These are phyloP conservation scores for Diplodia corticola DNA, from an alignment of 2,329 filamentous ascomycete genomes.

Conservation along the genomic window DNA sequence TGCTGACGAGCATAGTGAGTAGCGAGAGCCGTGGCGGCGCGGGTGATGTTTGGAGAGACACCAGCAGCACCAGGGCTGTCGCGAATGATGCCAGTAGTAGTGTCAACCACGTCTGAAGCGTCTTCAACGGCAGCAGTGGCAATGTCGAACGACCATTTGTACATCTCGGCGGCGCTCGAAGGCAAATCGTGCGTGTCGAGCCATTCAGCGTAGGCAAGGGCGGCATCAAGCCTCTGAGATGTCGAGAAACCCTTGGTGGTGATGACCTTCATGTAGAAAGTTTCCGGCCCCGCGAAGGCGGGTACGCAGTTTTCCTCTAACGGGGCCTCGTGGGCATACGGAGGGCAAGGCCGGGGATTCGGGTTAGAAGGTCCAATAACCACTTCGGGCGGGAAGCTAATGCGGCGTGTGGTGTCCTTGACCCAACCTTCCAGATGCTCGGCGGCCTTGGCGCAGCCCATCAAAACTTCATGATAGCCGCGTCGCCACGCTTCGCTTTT, in stretches of 20 bases:
- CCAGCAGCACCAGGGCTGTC: conserved; percentile 3
- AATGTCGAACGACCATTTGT: conserved; percentile 73
- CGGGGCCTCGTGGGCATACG: conserved; percentile 62
- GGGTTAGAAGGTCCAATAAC: conserved; percentile 84
- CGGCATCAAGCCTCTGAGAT: conserved; percentile 78
- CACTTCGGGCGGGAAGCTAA: conserved; percentile 70
- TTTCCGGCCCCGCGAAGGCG: conserved; percentile 69
- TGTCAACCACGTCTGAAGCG: conserved; percentile 56
- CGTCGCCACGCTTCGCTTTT: conserved; percentile 84
- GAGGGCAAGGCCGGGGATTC: conserved; percentile 69
- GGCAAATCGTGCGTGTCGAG: conserved; percentile 72
- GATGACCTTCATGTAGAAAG: conserved; percentile 78
- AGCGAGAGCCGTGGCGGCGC: conserved; percentile 73
- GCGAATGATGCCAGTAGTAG: conserved; percentile 58
- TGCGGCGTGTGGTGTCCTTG: conserved; percentile 63
- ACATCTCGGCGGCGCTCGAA: conserved; percentile 69
- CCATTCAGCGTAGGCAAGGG: conserved; percentile 81
- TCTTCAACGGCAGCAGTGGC: conserved; percentile 60
- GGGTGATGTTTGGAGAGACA: conserved; percentile 71
- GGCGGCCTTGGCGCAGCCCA: conserved; percentile 72
- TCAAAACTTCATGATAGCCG: conserved; percentile 80
- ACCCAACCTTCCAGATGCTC: conserved; percentile 83
- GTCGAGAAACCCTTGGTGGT: conserved; percentile 76
- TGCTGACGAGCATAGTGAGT: conserved; percentile 72
- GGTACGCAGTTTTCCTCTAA: conserved; percentile 73